phyloP scores from a whole-genome alignment of 306 rosid species.

The Ormosia semicastrata region DNA sequence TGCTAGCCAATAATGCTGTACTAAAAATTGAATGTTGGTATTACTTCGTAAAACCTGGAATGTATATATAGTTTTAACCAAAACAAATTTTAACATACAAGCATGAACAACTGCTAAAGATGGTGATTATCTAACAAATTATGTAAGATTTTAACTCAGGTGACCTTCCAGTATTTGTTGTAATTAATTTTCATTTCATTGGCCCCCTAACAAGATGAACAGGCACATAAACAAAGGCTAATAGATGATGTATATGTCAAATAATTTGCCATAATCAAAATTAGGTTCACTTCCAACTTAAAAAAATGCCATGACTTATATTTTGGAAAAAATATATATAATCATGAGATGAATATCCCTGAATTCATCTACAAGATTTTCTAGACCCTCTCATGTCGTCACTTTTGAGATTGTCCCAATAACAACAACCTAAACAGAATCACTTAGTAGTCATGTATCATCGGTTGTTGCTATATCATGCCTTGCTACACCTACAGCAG shows the following conservation, averaged over 20 bases:
- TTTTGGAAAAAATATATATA: neutral
- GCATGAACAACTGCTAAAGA: neutral
- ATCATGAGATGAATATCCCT: neutral
- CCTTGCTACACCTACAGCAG: neutral
- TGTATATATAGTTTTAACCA: neutral
- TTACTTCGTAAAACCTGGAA: slow-evolving; percentile 1
- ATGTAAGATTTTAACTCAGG: neutral
- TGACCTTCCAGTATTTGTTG: neutral
- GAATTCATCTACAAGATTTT: neutral
- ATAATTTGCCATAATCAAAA: neutral
- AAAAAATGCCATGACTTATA: neutral
- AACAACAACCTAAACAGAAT: neutral
- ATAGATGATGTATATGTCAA: neutral
- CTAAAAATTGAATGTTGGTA: slow-evolving; percentile 16
- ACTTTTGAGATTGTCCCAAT: neutral
- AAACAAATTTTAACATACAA: neutral
- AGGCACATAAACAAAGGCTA: neutral
- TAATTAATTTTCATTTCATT: neutral
- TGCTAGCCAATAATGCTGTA: slow-evolving; percentile 38
- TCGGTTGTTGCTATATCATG: neutral
- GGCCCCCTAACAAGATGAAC: neutral
- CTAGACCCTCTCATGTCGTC: neutral
- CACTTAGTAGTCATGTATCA: neutral
- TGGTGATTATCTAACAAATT: neutral
- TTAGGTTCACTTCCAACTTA: neutral